phyloP scores from a whole-genome alignment of 2,329 filamentous ascomycete species.

The Fusarium falciforme region DNA sequence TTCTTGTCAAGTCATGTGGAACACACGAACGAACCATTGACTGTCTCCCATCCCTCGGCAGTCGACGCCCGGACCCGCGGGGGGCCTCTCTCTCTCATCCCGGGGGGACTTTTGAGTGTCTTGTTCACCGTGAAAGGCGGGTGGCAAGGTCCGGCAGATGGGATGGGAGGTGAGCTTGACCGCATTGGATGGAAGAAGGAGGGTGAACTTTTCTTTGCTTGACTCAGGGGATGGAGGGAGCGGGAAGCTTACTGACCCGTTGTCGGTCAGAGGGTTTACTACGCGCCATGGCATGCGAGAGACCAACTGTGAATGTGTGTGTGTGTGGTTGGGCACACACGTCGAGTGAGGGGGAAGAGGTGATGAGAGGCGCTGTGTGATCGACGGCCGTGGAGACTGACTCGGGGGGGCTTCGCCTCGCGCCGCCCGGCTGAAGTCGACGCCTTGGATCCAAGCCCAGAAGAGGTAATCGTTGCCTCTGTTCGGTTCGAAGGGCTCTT shows the following conservation, averaged over 20 bases:
- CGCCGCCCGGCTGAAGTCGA: conserved; percentile 17
- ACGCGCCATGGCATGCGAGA: neutral
- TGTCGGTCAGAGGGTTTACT: conserved; percentile 4
- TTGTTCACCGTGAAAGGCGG: neutral
- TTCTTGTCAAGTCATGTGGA: conserved; percentile 4
- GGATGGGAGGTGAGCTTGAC: conserved; percentile 9
- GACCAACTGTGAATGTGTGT: neutral
- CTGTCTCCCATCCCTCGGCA: conserved; percentile 10
- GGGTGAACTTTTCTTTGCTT: conserved; percentile 5
- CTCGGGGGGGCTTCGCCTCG: conserved; percentile 17
- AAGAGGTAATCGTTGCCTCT: neutral
- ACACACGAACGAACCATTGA: conserved; percentile 9
- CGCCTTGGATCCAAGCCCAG: conserved; percentile 1
- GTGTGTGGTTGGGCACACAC: conserved; percentile 11
- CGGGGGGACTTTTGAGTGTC: conserved; percentile 29
- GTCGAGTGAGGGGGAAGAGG: conserved; percentile 2
- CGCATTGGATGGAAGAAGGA: conserved; percentile 3
- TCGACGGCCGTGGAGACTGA: conserved; percentile 26
- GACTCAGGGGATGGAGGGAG: conserved; percentile 25
- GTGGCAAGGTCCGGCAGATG: conserved; percentile 30
- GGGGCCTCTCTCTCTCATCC: conserved; percentile 1
- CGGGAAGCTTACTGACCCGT: conserved; percentile 14
- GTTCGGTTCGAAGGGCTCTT: neutral
- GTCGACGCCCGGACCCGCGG: conserved; percentile 34
- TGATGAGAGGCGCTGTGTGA: conserved; percentile 25